Evolutionary conservation across 2,329 filamentous ascomycete species (phyloP).

Genomic region (Fusarium sp.): DNA sequence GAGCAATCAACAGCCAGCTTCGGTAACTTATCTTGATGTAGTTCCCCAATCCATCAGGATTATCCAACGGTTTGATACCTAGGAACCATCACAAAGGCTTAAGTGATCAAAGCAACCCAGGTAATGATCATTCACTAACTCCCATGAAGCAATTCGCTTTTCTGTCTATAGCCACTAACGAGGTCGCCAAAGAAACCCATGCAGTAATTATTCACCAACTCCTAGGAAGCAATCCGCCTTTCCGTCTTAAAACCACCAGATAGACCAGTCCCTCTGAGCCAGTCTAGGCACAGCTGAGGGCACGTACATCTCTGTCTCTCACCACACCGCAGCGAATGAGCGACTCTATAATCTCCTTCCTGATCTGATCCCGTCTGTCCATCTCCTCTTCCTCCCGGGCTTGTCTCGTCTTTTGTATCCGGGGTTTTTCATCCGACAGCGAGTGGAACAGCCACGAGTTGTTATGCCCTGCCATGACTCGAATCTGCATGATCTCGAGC

Average conservation of each 20-base stretch:
- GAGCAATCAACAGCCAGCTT: not conserved
- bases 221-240: not conserved
- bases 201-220: not conserved
- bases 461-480: not conserved
- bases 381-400: not conserved
- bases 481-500: not conserved
- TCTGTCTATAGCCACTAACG: not conserved
- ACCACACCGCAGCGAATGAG: not conserved
- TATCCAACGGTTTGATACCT: not conserved
- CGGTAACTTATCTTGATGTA: not conserved
- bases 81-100: not conserved
- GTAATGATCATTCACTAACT: not conserved
- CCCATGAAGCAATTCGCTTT: not conserved
- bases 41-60: not conserved
- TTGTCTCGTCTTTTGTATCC: not conserved
- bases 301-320: not conserved
- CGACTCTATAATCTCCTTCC: not conserved
- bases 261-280: not conserved
- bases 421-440: not conserved
- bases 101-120: not conserved
- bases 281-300: not conserved
- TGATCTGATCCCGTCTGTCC: not conserved
- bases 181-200: not conserved
- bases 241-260: not conserved
- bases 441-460: not conserved